Evolutionary conservation across 2,329 filamentous ascomycete species (phyloP).

Genomic region (Geosmithia flava): DNA sequence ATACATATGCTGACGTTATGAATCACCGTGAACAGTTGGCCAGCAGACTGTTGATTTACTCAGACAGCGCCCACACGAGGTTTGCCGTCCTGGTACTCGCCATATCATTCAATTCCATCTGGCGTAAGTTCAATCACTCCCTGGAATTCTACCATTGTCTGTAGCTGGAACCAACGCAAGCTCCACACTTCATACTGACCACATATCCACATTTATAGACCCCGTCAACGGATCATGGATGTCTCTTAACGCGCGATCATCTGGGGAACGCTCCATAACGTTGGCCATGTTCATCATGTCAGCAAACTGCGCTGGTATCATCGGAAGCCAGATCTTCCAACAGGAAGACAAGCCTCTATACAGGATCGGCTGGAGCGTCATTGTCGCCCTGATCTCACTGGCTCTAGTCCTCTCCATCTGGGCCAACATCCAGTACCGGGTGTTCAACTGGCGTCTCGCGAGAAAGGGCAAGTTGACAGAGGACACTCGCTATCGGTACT

Average conservation of each 20-base stretch:
- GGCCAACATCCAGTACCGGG: background rate
- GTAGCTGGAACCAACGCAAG: no score
- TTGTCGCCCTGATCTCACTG: slow-evolving; percentile 27
- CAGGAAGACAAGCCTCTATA: slow-evolving; percentile 37
- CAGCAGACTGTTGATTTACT: background rate
- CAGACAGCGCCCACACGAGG: background rate
- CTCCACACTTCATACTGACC: no score
- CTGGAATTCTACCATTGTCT: no score
- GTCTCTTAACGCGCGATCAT: slow-evolving; percentile 40
- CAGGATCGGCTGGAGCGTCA: slow-evolving; percentile 35
- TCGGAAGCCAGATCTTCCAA: slow-evolving; percentile 48
- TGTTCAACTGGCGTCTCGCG: background rate
- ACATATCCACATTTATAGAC: slow-evolving; percentile 9
- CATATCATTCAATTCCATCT: background rate
- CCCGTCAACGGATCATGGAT: slow-evolving; percentile 50
- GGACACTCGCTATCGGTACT: background rate
- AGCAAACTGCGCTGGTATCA: slow-evolving; percentile 48
- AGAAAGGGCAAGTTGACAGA: background rate
- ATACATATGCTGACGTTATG: background rate
- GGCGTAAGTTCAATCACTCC: background rate
- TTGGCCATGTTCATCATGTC: slow-evolving; percentile 53
- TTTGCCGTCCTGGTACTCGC: background rate
- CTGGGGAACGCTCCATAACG: slow-evolving; percentile 43
- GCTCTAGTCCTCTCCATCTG: slow-evolving; percentile 24
- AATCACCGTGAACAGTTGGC: background rate